Evolutionary conservation across 1,284 basidiomycete genomes (phyloP).

Genomic region (Ceratobasidium sp.): DNA sequence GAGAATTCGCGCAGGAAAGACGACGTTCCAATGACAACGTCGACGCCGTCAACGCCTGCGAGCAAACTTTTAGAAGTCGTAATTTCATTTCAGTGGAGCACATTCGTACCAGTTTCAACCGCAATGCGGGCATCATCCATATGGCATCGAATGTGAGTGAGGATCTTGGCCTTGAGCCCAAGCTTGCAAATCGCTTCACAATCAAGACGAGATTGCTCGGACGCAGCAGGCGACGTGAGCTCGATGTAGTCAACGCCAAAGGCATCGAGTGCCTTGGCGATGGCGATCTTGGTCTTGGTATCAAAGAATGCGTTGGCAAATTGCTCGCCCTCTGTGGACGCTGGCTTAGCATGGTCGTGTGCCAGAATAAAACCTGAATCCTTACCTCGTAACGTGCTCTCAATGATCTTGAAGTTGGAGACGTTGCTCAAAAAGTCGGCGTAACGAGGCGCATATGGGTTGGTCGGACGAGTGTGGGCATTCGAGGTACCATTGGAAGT

Average conservation of each 20-base stretch:
- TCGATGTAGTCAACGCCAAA: slow-evolving; percentile 99
- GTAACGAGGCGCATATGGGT: slow-evolving; percentile 87
- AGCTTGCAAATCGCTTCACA: slow-evolving; percentile 99
- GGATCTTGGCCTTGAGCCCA: slow-evolving; percentile 94
- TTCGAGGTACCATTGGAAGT: slow-evolving; percentile 41
- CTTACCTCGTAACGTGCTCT: slow-evolving; percentile 91
- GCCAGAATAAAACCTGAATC: slow-evolving; percentile 33
- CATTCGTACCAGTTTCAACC: slow-evolving; percentile 85
- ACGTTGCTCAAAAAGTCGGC: slow-evolving; percentile 92
- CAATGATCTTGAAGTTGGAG: slow-evolving; percentile 95
- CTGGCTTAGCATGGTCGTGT: background rate
- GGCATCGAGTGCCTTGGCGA: slow-evolving; percentile 95
- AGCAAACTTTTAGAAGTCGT: slow-evolving; percentile 13
- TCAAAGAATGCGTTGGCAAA: slow-evolving; percentile 99
- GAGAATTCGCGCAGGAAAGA: slow-evolving; percentile 99
- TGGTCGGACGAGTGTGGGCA: slow-evolving; percentile 54
- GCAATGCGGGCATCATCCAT: slow-evolving; percentile 99
- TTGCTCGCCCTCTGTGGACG: slow-evolving; percentile 88
- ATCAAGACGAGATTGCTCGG: slow-evolving; percentile 92
- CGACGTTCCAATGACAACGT: slow-evolving; percentile 98
- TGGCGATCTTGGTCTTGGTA: slow-evolving; percentile 99
- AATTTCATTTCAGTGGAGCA: background rate
- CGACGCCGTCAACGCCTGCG: slow-evolving; percentile 95
- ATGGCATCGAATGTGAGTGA: slow-evolving; percentile 99
- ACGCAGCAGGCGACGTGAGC: slow-evolving; percentile 97